Conservation (phyloP, 257 asterid species). For the Buddleja alternifolia region DNA sequence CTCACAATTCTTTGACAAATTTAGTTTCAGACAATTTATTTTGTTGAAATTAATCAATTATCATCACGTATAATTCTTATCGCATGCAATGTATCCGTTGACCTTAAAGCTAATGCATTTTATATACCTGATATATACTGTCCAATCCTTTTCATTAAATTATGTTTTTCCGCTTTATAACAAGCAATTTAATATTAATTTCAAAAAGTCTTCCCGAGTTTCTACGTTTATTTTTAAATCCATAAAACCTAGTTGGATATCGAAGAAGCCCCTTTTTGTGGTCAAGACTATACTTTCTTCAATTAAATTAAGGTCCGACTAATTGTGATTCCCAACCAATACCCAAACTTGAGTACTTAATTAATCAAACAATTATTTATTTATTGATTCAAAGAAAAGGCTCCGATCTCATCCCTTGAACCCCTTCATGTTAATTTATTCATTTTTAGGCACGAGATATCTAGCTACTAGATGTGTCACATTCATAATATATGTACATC, state of each 20-base stretch:
- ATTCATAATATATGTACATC: background rate
- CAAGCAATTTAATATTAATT: background rate
- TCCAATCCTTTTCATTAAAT: no score
- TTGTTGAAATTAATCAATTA: constrained; percentile 8
- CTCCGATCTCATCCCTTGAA: constrained; percentile 31
- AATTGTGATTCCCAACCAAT: constrained; percentile 32
- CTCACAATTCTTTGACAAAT: no score
- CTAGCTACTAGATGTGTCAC: background rate
- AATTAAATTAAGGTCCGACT: constrained; percentile 24
- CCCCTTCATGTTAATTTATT: constrained; percentile 12
- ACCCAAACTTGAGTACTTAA: constrained; percentile 12
- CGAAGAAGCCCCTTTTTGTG: constrained; percentile 22
- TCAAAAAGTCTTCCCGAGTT: constrained; percentile 22
- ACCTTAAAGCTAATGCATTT: constrained; percentile 17
- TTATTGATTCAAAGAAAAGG: constrained; percentile 13
- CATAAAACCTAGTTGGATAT: constrained; percentile 23
- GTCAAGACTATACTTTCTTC: constrained; percentile 15
- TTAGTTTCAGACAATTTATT: background rate
- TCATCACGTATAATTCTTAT: background rate
- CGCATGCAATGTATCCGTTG: constrained; percentile 37
- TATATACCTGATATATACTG: background rate
- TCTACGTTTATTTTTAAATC: constrained; percentile 24
- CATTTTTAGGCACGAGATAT: constrained; percentile 28
- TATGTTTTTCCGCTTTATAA: no score
- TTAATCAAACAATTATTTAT: background rate